Conservation (phyloP, 371 early-diverging fungal genomes). For the Mucor mucedo region DNA sequence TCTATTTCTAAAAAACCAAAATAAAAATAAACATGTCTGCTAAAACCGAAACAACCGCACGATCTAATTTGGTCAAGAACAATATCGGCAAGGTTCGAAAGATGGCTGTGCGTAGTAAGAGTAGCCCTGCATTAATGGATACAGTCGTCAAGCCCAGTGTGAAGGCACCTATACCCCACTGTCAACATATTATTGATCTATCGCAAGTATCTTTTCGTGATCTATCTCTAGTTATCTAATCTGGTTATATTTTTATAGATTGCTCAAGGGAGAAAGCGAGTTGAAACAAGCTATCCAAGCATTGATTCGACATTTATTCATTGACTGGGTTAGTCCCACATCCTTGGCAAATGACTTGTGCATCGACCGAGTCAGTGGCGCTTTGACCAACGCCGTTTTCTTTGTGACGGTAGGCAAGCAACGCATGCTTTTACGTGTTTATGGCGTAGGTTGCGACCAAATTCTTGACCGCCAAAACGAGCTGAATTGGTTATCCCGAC, state of each 20-base stretch:
- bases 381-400: constrained; percentile 88
- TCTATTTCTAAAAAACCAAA: too few species aligned
- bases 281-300: constrained; percentile 27
- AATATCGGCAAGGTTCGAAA: constrained; percentile 21
- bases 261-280: constrained; percentile 34
- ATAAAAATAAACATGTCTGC: constrained; percentile 5
- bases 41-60: constrained; percentile 2
- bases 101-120: constrained; percentile 23
- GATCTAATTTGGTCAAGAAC: constrained; percentile 13
- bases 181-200: constrained; percentile 36
- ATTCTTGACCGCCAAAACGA: constrained; percentile 80
- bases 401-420: constrained; percentile 59
- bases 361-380: constrained; percentile 77
- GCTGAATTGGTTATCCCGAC: constrained; percentile 74
- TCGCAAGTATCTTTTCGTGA: constrained; percentile 24
- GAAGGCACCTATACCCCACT: constrained; percentile 24
- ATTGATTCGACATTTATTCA: constrained; percentile 30
- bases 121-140: constrained; percentile 25
- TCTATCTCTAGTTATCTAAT: background rate
- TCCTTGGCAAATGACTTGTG: constrained; percentile 36
- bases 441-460: constrained; percentile 81
- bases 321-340: constrained; percentile 39
- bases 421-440: constrained; percentile 74
- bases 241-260: constrained; percentile 4
- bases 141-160: background rate